Evolutionary conservation across 2,329 filamentous ascomycete genomes (phyloP).

Genomic region (Cladophialophora chaetospira): DNA sequence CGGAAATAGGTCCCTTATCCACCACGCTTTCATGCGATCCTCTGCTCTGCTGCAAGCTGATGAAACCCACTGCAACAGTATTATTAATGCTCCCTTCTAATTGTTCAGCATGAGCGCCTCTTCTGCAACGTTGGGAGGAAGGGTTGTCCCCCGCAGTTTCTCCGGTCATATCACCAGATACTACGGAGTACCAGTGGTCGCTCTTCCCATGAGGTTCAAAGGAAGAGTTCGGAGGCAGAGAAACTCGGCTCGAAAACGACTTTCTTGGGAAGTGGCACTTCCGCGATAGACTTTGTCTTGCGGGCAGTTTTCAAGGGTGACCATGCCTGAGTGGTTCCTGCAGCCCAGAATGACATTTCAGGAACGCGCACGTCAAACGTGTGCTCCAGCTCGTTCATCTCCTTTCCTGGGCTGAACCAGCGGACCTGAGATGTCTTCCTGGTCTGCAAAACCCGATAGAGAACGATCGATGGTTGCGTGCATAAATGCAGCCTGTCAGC

Average conservation of each 20-base stretch:
- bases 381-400: neutral
- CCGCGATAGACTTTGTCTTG: neutral
- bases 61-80: conserved; percentile 4
- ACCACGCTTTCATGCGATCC: neutral
- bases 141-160: neutral
- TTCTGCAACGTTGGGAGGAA: neutral
- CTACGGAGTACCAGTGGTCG: neutral
- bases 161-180: neutral
- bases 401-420: neutral
- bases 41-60: conserved; percentile 3
- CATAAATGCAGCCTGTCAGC: conserved; percentile 8
- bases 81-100: conserved; percentile 2
- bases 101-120: neutral
- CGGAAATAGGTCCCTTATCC: neutral
- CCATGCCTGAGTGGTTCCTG: neutral
- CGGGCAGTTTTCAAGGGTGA: neutral
- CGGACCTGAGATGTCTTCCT: neutral
- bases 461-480: neutral
- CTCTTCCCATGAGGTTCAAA: no score
- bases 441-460: neutral
- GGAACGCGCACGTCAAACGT: neutral
- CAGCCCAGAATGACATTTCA: neutral
- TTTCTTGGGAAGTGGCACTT: neutral
- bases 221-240: no score
- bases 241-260: no score